These are phyloP conservation scores for Coniochaeta hoffmannii DNA, from an alignment of 2,329 filamentous ascomycete genomes.

Conservation along the genomic window DNA sequence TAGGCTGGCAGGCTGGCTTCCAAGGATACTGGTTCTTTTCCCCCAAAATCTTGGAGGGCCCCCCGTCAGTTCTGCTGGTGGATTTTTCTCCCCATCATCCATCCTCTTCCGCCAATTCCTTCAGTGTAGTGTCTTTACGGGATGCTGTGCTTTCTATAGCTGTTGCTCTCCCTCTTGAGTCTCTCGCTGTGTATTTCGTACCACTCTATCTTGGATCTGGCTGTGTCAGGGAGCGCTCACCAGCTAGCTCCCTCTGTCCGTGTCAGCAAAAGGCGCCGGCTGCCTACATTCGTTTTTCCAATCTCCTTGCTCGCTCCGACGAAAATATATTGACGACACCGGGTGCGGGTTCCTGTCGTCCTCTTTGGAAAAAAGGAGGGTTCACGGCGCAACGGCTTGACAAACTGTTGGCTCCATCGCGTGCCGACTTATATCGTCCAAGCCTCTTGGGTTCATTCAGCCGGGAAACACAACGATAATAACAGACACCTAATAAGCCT, in stretches of 20 bases:
- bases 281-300: constrained; percentile 2
- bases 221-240: not conserved
- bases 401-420: not conserved
- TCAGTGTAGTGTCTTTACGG: too few relatives aligned
- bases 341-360: constrained; percentile 16
- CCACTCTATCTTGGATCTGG: not conserved
- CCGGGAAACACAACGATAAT: constrained; percentile 5
- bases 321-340: constrained; percentile 18
- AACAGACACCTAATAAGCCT: not conserved
- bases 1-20: not conserved
- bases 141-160: not conserved
- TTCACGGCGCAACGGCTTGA: not conserved
- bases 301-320: not conserved
- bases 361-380: constrained; percentile 8
- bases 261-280: constrained; percentile 1
- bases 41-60: not conserved
- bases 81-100: not conserved
- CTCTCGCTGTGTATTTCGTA: not conserved
- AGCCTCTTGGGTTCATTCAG: constrained; percentile 10
- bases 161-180: not conserved
- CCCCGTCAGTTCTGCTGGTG: not conserved
- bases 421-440: constrained; percentile 8
- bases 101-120: too few relatives aligned
- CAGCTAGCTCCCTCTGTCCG: too few relatives aligned
- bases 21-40: not conserved